These are phyloP conservation scores for Plectranthus barbatus DNA, from an alignment of 257 asterid genomes.

Conservation along the genomic window DNA sequence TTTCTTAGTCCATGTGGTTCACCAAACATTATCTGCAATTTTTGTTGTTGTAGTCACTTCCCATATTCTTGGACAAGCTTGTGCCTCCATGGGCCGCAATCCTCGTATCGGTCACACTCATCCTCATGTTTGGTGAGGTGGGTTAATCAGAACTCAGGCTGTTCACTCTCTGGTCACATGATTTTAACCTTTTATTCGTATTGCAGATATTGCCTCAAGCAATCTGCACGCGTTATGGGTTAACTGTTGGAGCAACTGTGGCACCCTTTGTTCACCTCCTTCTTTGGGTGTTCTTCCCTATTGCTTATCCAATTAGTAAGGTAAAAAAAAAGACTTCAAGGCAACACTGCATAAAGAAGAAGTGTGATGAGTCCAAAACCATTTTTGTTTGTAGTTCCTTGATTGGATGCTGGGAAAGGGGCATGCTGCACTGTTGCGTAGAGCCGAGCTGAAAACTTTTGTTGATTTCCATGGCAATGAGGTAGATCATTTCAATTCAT, in stretches of 20 bases:
- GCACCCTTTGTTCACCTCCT: constrained; percentile 92
- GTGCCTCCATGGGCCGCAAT: constrained; percentile 98
- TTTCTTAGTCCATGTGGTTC: background rate
- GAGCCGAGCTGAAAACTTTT: constrained; percentile 98
- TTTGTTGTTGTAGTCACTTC: constrained; percentile 57
- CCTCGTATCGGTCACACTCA: constrained; percentile 84
- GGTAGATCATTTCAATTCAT: constrained; percentile 30
- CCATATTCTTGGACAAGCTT: constrained; percentile 95
- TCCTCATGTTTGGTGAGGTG: constrained; percentile 97
- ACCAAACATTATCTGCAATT: background rate
- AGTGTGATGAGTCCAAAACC: background rate
- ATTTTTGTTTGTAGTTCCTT: constrained; percentile 51
- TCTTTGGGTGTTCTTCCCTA: constrained; percentile 81
- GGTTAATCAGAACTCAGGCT: background rate
- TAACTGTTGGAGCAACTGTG: constrained; percentile 80
- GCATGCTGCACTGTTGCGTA: constrained; percentile 81
- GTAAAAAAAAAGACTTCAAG: constrained; percentile 25
- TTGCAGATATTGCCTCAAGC: constrained; percentile 96
- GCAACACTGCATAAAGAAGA: background rate
- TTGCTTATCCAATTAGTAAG: constrained; percentile 97
- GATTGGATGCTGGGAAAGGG: constrained; percentile 99
- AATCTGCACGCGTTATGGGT: constrained; percentile 87
- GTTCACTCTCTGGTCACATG: background rate
- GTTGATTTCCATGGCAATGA: constrained; percentile 97
- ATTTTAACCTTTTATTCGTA: background rate